Conservation (phyloP, 345 rosid species). For the Gossypium stocksii region DNA sequence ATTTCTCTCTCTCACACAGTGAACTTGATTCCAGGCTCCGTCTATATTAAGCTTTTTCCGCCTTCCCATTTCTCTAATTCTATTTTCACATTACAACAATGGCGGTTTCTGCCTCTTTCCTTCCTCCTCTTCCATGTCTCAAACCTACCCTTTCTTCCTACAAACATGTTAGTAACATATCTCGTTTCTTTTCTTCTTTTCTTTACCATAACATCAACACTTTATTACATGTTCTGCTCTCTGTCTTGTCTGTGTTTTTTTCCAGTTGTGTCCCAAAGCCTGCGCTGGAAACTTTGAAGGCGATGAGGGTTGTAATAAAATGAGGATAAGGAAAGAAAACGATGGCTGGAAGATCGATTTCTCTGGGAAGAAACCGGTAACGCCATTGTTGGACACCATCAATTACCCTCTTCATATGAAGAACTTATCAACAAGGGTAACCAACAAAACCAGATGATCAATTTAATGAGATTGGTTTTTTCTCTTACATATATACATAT, state of each 20-base stretch:
- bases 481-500: neutral
- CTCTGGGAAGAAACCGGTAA: conserved; percentile 48
- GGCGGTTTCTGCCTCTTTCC: conserved; percentile 34
- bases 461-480: no score
- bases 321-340: conserved; percentile 31
- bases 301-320: conserved; percentile 32
- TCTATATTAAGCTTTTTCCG: neutral
- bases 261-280: conserved; percentile 41
- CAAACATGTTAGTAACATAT: conserved; percentile 27
- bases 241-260: conserved; percentile 10
- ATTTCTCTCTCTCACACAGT: neutral
- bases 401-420: conserved; percentile 75
- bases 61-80: neutral
- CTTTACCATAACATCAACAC: neutral
- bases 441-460: conserved; percentile 4
- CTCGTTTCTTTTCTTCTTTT: neutral
- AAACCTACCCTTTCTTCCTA: conserved; percentile 10
- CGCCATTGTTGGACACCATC: conserved; percentile 70
- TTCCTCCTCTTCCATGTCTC: conserved; percentile 21
- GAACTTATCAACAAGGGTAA: conserved; percentile 53
- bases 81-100: conserved; percentile 11
- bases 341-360: conserved; percentile 41
- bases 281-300: conserved; percentile 30
- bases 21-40: conserved; percentile 17
- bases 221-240: neutral